These are phyloP conservation scores for Cercophora scortea DNA, from an alignment of 495 filamentous ascomycete species.

Conservation along the genomic window DNA sequence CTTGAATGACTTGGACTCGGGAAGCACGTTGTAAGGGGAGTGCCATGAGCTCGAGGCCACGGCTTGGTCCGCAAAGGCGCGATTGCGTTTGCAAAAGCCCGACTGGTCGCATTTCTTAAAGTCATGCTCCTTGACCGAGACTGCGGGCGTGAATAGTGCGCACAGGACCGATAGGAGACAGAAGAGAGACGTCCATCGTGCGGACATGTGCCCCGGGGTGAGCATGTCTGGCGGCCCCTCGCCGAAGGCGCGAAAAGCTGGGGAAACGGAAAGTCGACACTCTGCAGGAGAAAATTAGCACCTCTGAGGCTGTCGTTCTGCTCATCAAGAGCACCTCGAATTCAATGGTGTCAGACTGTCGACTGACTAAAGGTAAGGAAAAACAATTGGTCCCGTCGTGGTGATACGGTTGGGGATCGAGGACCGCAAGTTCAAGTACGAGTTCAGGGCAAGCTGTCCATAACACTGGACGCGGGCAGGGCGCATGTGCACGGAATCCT, in stretches of 20 bases:
- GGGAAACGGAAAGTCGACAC: conserved; percentile 1
- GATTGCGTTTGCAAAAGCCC: conserved; percentile 93
- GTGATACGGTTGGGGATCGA: no score
- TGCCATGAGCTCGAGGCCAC: conserved; percentile 58
- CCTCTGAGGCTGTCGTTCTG: conserved; percentile 5
- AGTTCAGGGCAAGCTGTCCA: no score
- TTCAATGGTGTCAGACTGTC: neutral
- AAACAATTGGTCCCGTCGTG: neutral
- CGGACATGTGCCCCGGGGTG: conserved; percentile 38
- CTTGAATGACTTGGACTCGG: conserved; percentile 63
- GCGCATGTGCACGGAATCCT: no score
- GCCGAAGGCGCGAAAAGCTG: conserved; percentile 1
- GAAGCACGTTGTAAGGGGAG: conserved; percentile 72
- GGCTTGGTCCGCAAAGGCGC: conserved; percentile 76
- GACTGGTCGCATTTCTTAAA: conserved; percentile 95
- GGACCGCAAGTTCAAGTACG: no score
- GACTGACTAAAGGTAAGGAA: neutral
- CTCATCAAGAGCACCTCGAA: conserved; percentile 8
- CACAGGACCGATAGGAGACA: conserved; percentile 30
- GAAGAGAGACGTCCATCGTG: conserved; percentile 48
- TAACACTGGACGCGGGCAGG: no score
- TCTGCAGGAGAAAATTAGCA: neutral
- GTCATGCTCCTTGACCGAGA: conserved; percentile 83
- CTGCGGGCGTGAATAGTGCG: conserved; percentile 42
- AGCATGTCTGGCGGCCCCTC: conserved; percentile 25